These are phyloP conservation scores for Alternaria metachromatica DNA, from an alignment of 2,329 filamentous ascomycete species.

Conservation along the genomic window DNA sequence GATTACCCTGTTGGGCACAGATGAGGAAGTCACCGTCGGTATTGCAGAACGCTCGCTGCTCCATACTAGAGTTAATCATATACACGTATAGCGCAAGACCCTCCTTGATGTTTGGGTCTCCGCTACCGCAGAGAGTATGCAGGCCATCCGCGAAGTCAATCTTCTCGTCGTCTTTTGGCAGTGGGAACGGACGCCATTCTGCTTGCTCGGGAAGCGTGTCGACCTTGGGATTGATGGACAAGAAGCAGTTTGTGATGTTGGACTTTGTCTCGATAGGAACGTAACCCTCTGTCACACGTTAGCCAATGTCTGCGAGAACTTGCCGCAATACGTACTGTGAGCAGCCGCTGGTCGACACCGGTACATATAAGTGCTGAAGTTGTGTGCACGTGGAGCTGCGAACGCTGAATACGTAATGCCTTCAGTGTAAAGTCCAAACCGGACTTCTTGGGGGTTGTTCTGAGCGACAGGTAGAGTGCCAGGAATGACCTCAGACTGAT, in stretches of 20 bases:
- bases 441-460: conserved; percentile 52
- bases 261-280: conserved; percentile 37
- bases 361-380: conserved; percentile 56
- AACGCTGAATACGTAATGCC: conserved; percentile 56
- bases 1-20: conserved; percentile 44
- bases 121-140: conserved; percentile 58
- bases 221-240: conserved; percentile 56
- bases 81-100: conserved; percentile 60
- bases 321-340: conserved; percentile 39
- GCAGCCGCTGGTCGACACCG: conserved; percentile 53
- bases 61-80: conserved; percentile 57
- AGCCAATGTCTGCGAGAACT: conserved; percentile 3
- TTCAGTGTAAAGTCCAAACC: conserved; percentile 56
- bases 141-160: conserved; percentile 58
- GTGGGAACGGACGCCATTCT: conserved; percentile 55
- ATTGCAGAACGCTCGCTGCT: conserved; percentile 55
- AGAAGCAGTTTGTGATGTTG: conserved; percentile 53
- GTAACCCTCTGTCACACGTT: conserved; percentile 35
- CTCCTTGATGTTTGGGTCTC: conserved; percentile 59
- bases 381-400: conserved; percentile 50
- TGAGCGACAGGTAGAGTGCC: conserved; percentile 53
- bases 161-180: conserved; percentile 45
- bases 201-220: conserved; percentile 59
- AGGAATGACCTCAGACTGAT: conserved; percentile 52
- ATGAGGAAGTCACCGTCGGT: conserved; percentile 50